Conservation (phyloP, 768 basidiomycete genomes). For the Trametes villosa region DNA sequence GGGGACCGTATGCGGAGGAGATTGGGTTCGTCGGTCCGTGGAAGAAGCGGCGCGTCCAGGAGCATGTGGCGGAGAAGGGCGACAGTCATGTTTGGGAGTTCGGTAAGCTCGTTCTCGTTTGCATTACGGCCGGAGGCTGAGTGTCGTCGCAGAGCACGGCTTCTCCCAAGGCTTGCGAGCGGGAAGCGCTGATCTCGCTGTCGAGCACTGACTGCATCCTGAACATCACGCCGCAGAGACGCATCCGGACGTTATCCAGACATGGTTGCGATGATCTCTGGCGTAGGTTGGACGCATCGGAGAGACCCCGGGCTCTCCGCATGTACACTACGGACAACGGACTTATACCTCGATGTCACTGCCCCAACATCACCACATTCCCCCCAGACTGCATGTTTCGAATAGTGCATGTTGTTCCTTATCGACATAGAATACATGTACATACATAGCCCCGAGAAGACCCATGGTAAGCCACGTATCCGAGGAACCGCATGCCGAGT, state of each 20-base stretch:
- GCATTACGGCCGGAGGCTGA: background rate
- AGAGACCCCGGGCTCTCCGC: no score
- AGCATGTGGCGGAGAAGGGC: slow-evolving; percentile 50
- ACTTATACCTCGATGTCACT: background rate
- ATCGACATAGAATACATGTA: slow-evolving; percentile 8
- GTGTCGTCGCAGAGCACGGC: slow-evolving; percentile 53
- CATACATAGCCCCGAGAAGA: slow-evolving; percentile 5
- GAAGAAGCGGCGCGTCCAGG: slow-evolving; percentile 49
- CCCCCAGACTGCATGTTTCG: background rate
- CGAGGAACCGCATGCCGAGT: background rate
- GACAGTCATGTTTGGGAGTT: slow-evolving; percentile 65
- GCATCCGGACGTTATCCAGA: no score
- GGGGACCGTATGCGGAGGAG: background rate
- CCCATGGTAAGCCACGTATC: background rate
- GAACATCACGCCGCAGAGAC: no score
- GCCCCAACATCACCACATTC: background rate
- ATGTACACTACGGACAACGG: no score
- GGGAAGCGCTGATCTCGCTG: background rate
- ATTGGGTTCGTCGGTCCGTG: slow-evolving; percentile 36
- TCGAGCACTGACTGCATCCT: background rate
- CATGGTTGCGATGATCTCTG: no score
- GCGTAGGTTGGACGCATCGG: no score
- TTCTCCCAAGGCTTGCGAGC: slow-evolving; percentile 53
- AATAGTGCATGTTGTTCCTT: slow-evolving; percentile 3
- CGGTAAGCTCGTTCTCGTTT: slow-evolving; percentile 39